Evolutionary conservation across 2,329 filamentous ascomycete species (phyloP), one percentile per base, ranked within the genome.

Genomic region (Curvularia hawaiiensis): DNA sequence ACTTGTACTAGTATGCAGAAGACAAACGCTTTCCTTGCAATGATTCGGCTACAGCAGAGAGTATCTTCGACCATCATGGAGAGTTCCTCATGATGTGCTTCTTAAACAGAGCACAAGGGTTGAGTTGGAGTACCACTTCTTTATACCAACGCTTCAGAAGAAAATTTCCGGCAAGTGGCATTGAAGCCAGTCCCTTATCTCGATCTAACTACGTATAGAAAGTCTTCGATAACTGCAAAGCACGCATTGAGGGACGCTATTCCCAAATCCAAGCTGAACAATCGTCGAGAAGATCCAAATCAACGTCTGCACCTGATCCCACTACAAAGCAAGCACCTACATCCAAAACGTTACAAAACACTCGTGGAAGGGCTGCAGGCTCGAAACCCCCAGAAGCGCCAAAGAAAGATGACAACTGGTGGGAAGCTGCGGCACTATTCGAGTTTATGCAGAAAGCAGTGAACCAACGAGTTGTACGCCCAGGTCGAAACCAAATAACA

Each of bases 71-170:
- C 44, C 70, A 67, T 38, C 76, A 79, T 60, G 71, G 72, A 31
- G 62, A 75, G n/a, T 82, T 82, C 56, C 64, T 83, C 50, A 70
- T 82, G 4, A 71, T 77, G 62, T 76, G 74, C 44, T 82, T 83
- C 73, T 48, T 81, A 46, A 75, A 72, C 18, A 72, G 74, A 16
- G 78, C 79, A 41, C 78, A 82, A 45, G 78, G 74, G 16, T 68
- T 82, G 22, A 67, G 69, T 14, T 83, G 81, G 81, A 73, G 69
- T 46, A 75, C 67, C 49, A 80, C 77, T 5, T 74, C 77, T 2
- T 56, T 83, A 3, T 82, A 76, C 58, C 67, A 75, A 45, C 73
- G 78, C 45, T 68, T 81, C 39, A 74, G 70, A 52, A 65, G 67
- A 33, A 72, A 66, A 22, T 79, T 76, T 56, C 73, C 78, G 8